phyloP scores from a whole-genome alignment of 2,329 filamentous ascomycete species.

The Keithomyces neogunnii region DNA sequence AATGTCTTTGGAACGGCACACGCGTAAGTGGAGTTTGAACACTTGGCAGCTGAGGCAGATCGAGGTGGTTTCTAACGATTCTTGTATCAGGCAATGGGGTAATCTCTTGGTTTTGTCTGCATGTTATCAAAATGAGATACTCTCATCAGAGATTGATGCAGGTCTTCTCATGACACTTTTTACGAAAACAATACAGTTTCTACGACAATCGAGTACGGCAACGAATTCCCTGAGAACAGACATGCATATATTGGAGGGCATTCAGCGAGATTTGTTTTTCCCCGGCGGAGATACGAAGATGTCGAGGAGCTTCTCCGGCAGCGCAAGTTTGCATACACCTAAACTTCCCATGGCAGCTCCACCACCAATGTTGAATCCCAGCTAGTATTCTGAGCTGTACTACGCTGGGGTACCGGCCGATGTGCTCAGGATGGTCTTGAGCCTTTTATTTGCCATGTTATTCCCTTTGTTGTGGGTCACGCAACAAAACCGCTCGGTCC shows the following conservation, averaged over 20 bases:
- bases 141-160: constrained; percentile 49
- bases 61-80: constrained; percentile 7
- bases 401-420: too few relatives aligned
- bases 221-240: constrained; percentile 70
- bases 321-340: constrained; percentile 19
- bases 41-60: background rate
- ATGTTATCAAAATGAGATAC: constrained; percentile 58
- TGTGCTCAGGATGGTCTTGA: too few relatives aligned
- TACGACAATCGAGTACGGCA: constrained; percentile 60
- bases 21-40: constrained; percentile 57
- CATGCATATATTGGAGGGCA: constrained; percentile 59
- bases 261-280: constrained; percentile 37
- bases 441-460: background rate
- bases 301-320: constrained; percentile 35
- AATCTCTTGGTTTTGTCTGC: constrained; percentile 88
- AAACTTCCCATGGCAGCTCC: constrained; percentile 12
- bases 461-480: background rate
- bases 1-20: constrained; percentile 94
- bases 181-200: constrained; percentile 65
- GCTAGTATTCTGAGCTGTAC: background rate
- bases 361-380: constrained; percentile 2
- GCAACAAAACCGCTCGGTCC: background rate
- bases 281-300: constrained; percentile 18
- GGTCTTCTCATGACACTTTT: constrained; percentile 53
- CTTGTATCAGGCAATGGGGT: constrained; percentile 72